These are phyloP conservation scores for Phanerochaete carnosa DNA, from an alignment of 768 basidiomycete species.

Conservation along the genomic window DNA sequence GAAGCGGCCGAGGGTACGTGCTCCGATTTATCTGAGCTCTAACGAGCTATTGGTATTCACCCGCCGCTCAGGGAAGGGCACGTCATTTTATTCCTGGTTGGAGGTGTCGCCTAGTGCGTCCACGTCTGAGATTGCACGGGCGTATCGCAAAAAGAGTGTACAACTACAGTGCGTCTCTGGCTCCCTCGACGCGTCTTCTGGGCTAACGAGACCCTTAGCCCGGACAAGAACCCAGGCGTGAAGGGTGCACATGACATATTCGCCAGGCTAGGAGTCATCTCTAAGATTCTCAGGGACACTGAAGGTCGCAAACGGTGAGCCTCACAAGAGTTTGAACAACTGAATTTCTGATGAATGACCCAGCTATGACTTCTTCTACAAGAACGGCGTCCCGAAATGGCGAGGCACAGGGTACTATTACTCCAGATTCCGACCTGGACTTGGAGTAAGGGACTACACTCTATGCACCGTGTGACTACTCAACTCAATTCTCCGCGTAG, in stretches of 20 bases:
- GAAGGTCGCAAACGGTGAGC: slow-evolving; percentile 77
- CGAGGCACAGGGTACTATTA: slow-evolving; percentile 97
- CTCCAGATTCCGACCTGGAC: slow-evolving; percentile 90
- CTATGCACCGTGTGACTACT: background rate
- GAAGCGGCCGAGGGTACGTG: slow-evolving; percentile 73
- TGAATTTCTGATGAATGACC: background rate
- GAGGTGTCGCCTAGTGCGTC: slow-evolving; percentile 74
- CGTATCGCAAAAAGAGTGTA: slow-evolving; percentile 90
- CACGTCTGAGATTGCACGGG: slow-evolving; percentile 76
- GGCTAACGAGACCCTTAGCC: slow-evolving; percentile 42
- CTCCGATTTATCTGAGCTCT: background rate
- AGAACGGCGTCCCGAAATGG: slow-evolving; percentile 97
- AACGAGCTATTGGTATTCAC: background rate
- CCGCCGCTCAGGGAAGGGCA: slow-evolving; percentile 61
- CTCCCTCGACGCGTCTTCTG: background rate
- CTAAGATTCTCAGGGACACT: slow-evolving; percentile 71
- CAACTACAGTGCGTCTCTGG: slow-evolving; percentile 73
- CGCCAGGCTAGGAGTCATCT: slow-evolving; percentile 85
- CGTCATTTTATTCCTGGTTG: slow-evolving; percentile 95
- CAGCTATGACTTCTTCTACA: slow-evolving; percentile 93
- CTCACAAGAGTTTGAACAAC: background rate
- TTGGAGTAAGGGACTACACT: slow-evolving; percentile 51
- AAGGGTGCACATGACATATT: slow-evolving; percentile 86
- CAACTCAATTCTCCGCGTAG: slow-evolving; percentile 31
- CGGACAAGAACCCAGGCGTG: slow-evolving; percentile 91